Base-by-base conservation (phyloP, 2,329 filamentous ascomycete genomes). In the Lachnellula arida region DNA sequence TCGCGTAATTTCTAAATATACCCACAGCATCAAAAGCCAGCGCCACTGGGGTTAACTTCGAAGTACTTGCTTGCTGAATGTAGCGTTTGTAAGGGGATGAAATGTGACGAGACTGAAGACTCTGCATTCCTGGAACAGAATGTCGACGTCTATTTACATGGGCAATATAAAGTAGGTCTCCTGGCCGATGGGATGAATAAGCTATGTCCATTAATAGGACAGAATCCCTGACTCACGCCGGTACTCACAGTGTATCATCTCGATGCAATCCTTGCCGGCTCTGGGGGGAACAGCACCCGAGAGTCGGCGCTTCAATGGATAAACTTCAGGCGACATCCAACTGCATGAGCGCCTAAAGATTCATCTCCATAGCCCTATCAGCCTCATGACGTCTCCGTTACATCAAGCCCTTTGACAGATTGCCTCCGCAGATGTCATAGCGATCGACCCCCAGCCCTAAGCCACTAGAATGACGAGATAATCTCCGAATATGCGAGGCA, bases 291-390 rank as follows among this genome's bases (percentile, higher is more conserved):
- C 23, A 12, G 17, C 47, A 25, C 39, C 49, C 15, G 42, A 50
- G 47, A 47, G 17, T 35, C 23, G 55, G 56, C 62, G 62, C 62
- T 61, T 64, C 54, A 57, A 60, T 59, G 55, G 57, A 54, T 56
- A 61, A 61, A 51, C 11, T 52, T 64, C 53, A 60, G 55, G 59
- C 59, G 63, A 59, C 59, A 59, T 60, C 58, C 60, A 59, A 60
- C 60, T 59, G 62, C 61, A 64, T 62, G 49, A 58, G 62, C 63
- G 62, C 59, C 57, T 62, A 58, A 25, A 54, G 35, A 35, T 53
- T 56, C 50, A 40, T 48, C 35, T 23, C 32, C 53, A 34, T 40
- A 22, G 28, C 28, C 40, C 40, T 54, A 54, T 60, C 62, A 62
- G 59, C 60, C 59, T 63, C 54, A 63, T 63, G 61, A 61, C 55